Conservation (phyloP, 169 alveolate genomes). For the Plasmodium inui region DNA sequence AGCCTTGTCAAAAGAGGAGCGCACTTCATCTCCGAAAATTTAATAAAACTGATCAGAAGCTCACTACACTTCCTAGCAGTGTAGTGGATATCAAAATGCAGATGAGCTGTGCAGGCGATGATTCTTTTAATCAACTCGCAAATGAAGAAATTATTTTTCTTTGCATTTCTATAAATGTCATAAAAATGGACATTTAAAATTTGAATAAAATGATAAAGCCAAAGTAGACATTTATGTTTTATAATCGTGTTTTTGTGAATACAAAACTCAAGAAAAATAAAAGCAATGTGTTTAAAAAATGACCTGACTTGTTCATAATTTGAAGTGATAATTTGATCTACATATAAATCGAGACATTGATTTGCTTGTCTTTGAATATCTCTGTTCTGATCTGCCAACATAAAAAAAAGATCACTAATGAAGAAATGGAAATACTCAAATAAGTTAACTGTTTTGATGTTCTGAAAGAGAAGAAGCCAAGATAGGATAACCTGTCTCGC, state of each 20-base stretch:
- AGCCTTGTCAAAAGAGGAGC: conserved; percentile 27
- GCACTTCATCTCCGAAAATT: conserved; percentile 23
- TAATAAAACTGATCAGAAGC: conserved; percentile 35
- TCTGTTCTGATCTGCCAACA: conserved; percentile 70
- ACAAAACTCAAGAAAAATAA: conserved; percentile 37
- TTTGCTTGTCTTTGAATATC: conserved; percentile 73
- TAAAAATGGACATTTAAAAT: conserved; percentile 74
- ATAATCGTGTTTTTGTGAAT: conserved; percentile 39
- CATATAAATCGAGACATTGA: conserved; percentile 68
- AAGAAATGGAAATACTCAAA: conserved; percentile 72
- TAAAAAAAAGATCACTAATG: conserved; percentile 44
- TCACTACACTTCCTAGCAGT: conserved; percentile 72
- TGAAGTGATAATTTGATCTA: conserved; percentile 54
- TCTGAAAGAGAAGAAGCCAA: conserved; percentile 67
- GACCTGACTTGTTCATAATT: conserved; percentile 69
- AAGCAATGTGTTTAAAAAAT: conserved; percentile 60
- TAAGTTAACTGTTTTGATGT: conserved; percentile 44
- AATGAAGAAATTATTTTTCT: conserved; percentile 43
- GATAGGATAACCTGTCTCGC: conserved; percentile 76
- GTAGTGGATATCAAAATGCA: conserved; percentile 61
- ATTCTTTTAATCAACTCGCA: conserved; percentile 31
- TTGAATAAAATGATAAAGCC: conserved; percentile 71
- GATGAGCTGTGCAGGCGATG: conserved; percentile 46
- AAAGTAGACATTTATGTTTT: conserved; percentile 62
- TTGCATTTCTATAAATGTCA: conserved; percentile 18